phyloP scores from a whole-genome alignment of 2,329 filamentous ascomycete species.

The Colletotrichum godetiae region DNA sequence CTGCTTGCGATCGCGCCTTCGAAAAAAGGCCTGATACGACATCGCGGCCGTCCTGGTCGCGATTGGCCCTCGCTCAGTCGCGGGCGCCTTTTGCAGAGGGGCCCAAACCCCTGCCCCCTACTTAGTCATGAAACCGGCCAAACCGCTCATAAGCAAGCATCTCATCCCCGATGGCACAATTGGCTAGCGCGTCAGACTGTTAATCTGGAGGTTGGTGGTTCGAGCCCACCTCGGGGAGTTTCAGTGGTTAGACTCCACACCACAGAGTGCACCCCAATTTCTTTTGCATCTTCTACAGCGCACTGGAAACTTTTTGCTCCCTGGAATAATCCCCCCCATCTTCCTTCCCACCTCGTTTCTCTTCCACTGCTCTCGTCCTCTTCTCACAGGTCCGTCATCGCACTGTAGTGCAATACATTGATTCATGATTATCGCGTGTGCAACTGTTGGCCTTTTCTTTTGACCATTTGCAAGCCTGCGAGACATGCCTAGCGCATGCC shows the following conservation, averaged over 20 bases:
- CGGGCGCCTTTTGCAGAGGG: too few relatives aligned
- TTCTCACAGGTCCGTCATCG: too few relatives aligned
- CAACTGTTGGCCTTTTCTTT: background rate
- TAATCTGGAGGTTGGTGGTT: constrained; percentile 37
- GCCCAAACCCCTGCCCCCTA: too few relatives aligned
- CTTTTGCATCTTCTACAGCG: background rate
- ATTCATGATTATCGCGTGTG: background rate
- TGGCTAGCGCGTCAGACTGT: constrained; percentile 37
- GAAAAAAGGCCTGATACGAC: background rate
- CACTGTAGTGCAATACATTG: background rate
- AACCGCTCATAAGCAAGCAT: fast-evolving
- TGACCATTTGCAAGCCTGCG: background rate
- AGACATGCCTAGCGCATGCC: background rate
- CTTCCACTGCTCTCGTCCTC: too few relatives aligned
- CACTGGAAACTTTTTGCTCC: fast-evolving
- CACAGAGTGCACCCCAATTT: fast-evolving
- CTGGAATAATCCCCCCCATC: background rate
- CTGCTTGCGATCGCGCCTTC: background rate
- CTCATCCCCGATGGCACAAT: constrained; percentile 36
- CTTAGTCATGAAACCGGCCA: fast-evolving
- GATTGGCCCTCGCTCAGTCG: background rate
- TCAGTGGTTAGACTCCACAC: background rate
- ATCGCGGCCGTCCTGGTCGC: background rate
- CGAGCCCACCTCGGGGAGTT: constrained; percentile 33
- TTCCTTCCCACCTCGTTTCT: background rate